phyloP scores from a whole-genome alignment of 805 yeast genomes.

The Monosporozyma aquatica region DNA sequence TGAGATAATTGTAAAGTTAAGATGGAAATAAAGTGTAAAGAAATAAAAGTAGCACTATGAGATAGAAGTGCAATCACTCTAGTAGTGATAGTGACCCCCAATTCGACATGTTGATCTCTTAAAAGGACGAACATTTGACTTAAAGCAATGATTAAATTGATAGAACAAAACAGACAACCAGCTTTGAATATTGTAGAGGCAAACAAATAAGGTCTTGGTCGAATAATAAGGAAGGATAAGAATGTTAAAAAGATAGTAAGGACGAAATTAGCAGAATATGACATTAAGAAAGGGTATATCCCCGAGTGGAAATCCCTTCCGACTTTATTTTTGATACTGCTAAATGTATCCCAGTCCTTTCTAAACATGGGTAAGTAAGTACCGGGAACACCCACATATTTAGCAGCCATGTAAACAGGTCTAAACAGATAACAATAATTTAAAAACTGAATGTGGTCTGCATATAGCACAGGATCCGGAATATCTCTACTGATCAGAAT shows the following conservation, averaged over 20 bases:
- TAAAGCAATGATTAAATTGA: constrained; percentile 45
- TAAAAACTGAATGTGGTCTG: constrained; percentile 18
- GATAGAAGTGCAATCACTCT: constrained; percentile 33
- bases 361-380: constrained; percentile 34
- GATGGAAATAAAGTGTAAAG: constrained; percentile 50
- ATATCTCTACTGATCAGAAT: constrained; percentile 20
- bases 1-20: constrained; percentile 55
- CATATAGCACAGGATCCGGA: constrained; percentile 9
- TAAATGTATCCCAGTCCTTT: constrained; percentile 42
- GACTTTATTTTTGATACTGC: constrained; percentile 22
- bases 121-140: constrained; percentile 40
- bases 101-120: constrained; percentile 36
- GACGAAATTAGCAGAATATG: constrained; percentile 56
- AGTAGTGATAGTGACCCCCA: constrained; percentile 27
- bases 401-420: constrained; percentile 33
- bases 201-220: constrained; percentile 48
- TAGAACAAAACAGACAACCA: constrained; percentile 45
- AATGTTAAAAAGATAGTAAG: constrained; percentile 55
- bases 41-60: constrained; percentile 37
- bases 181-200: constrained; percentile 22
- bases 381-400: constrained; percentile 26
- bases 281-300: constrained; percentile 52
- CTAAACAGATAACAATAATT: constrained; percentile 28
- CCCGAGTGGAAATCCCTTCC: constrained; percentile 45
- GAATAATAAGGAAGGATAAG: constrained; percentile 54